Conservation (phyloP, 2,329 filamentous ascomycete species). For the Cladosporium oxysporum region DNA sequence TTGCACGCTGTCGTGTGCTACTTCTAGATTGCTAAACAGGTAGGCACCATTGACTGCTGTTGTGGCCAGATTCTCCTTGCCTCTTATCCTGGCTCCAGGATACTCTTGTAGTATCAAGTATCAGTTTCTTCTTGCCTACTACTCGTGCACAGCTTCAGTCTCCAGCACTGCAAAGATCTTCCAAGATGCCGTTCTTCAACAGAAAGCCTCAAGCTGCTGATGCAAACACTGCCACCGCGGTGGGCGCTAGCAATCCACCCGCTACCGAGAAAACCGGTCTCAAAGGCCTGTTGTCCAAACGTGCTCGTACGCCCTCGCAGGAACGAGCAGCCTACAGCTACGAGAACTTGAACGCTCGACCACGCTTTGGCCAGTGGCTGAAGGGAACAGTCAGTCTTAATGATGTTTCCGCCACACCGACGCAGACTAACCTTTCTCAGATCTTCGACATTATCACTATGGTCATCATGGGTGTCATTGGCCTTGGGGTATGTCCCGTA, state of each 20-base stretch:
- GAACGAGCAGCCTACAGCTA: conserved; percentile 20
- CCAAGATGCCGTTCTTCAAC: conserved; percentile 42
- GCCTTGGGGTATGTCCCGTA: conserved; percentile 58
- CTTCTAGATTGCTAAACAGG: background rate
- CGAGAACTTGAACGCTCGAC: conserved; percentile 52
- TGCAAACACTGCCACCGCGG: conserved; percentile 39
- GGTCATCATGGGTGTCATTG: conserved; percentile 64
- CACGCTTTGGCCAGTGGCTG: conserved; percentile 69
- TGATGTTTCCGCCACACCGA: too few relatives aligned
- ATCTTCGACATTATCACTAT: conserved; percentile 70
- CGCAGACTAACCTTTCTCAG: background rate
- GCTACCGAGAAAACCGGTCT: conserved; percentile 31
- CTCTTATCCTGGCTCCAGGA: background rate
- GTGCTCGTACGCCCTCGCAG: conserved; percentile 21
- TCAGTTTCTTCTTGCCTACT: background rate
- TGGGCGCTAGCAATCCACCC: conserved; percentile 8
- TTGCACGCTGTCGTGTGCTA: background rate
- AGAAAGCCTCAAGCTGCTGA: conserved; percentile 38
- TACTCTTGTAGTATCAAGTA: background rate
- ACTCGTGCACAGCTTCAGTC: background rate
- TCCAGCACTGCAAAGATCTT: background rate
- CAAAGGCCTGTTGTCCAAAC: conserved; percentile 29
- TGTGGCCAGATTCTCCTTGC: background rate
- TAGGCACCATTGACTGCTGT: background rate
- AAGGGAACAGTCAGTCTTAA: conserved; percentile 52